Evolutionary conservation across 306 rosid genomes (phyloP).

Genomic region (Sechiopsis laciniata): DNA sequence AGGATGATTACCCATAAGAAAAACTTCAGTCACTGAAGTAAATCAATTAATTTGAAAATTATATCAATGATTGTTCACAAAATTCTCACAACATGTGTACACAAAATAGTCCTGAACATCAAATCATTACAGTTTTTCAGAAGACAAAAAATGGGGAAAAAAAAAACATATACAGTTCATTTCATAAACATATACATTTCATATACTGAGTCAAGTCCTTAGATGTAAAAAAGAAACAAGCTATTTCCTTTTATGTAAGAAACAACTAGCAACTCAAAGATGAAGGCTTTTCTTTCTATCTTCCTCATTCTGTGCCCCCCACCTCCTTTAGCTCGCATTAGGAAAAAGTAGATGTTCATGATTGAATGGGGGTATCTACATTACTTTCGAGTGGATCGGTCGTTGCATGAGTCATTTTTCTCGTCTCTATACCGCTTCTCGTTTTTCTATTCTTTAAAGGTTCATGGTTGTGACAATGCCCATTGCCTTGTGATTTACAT

Average conservation of each 20-base stretch:
- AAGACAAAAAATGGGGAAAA: conserved; percentile 23
- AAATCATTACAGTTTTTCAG: conserved; percentile 40
- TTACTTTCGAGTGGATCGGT: conserved; percentile 38
- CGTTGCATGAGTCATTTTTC: conserved; percentile 35
- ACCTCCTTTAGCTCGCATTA: background rate
- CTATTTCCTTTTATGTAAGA: conserved; percentile 30
- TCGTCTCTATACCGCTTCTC: conserved; percentile 33
- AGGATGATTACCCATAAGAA: too few relatives aligned
- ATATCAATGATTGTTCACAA: background rate
- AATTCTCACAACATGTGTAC: background rate
- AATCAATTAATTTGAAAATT: background rate
- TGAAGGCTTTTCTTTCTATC: conserved; percentile 31
- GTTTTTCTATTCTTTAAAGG: conserved; percentile 36
- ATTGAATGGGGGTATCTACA: conserved; percentile 58
- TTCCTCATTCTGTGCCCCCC: conserved; percentile 4
- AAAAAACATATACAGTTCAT: too few relatives aligned
- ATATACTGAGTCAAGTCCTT: conserved; percentile 54
- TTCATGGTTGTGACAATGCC: conserved; percentile 31
- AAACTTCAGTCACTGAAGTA: background rate
- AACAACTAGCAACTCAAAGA: conserved; percentile 12
- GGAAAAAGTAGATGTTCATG: conserved; percentile 33
- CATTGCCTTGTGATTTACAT: conserved; percentile 33
- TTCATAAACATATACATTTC: conserved; percentile 65
- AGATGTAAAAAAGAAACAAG: conserved; percentile 29
- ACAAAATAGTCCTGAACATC: background rate